Percentiles rank a stretch among this genome's conserved stretches.
These are phyloP conservation scores for Diaporthe sp. DNA, from an alignment of 2,329 filamentous ascomycete species.

Conservation along the genomic window DNA sequence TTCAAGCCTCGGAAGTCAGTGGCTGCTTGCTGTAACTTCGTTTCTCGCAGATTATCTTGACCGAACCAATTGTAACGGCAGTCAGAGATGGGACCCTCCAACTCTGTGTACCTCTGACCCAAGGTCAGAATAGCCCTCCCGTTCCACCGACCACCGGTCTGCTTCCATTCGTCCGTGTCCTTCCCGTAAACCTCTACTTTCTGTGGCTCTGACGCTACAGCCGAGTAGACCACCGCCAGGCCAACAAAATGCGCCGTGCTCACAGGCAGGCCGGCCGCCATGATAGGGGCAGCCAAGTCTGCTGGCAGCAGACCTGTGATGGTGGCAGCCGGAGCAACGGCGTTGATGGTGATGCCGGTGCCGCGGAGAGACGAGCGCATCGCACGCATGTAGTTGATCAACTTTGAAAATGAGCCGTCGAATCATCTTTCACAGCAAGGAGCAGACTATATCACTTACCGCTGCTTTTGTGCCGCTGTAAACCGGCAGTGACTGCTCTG, in stretches of 20 bases:
- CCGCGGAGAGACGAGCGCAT: constrained; percentile 47
- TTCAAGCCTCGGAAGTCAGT: constrained; percentile 45
- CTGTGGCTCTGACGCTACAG: constrained; percentile 49
- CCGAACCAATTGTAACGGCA: constrained; percentile 51
- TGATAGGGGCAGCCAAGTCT: constrained; percentile 50
- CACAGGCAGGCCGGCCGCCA: constrained; percentile 49
- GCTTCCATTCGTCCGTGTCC: constrained; percentile 44
- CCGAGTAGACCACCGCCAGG: constrained; percentile 54
- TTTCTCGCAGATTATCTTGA: constrained; percentile 46
- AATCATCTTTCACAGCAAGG: constrained; percentile 8
- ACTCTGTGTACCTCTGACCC: constrained; percentile 52
- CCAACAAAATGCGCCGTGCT: constrained; percentile 52
- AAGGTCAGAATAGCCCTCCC: constrained; percentile 51
- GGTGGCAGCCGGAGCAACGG: constrained; percentile 54
- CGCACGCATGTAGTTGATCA: constrained; percentile 46
- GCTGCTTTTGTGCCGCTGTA: constrained; percentile 46
- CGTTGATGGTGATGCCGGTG: constrained; percentile 54
- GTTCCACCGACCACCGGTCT: constrained; percentile 50
- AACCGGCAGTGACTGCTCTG: constrained; percentile 53
- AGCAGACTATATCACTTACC: constrained; percentile 44
- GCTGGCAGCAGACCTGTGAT: constrained; percentile 49
- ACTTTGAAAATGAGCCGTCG: background rate
- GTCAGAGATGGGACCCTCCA: constrained; percentile 49
- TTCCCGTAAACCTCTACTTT: constrained; percentile 54
- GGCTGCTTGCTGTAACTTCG: constrained; percentile 48